These are phyloP conservation scores for Fomitiporia mediterranea DNA, from an alignment of 1,284 basidiomycete species.

Conservation along the genomic window DNA sequence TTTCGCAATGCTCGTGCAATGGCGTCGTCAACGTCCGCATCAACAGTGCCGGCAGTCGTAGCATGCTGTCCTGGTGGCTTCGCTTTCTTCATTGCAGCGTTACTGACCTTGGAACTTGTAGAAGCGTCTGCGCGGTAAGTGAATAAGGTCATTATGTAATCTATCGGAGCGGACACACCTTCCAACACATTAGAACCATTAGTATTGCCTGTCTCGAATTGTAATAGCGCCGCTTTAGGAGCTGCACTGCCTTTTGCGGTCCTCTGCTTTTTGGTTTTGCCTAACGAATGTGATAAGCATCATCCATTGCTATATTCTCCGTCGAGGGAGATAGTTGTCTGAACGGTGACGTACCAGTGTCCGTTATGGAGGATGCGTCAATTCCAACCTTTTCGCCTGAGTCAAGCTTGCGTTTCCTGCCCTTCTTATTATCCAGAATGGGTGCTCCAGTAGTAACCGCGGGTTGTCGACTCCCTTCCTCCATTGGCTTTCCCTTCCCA, in stretches of 20 bases:
- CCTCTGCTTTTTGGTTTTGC: constrained; percentile 7
- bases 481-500: neutral
- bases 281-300: neutral
- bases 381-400: neutral
- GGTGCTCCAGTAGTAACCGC: neutral
- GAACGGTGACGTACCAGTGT: neutral
- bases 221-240: neutral
- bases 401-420: neutral
- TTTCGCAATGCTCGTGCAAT: neutral
- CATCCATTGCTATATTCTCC: no score
- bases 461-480: neutral
- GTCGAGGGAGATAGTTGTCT: neutral
- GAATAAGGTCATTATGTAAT: neutral
- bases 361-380: neutral
- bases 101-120: neutral
- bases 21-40: constrained; percentile 2
- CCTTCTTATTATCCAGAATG: neutral
- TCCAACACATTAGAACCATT: neutral
- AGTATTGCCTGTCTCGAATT: neutral
- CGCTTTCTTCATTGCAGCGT: neutral
- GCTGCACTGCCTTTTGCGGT: neutral
- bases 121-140: neutral
- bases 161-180: neutral
- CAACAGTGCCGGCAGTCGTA: no score
- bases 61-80: neutral